A percentile compares a stretch with the other conserved stretches of the same genome.
Conservation (phyloP, 352 stramenopile genomes). For the Globisporangium cederbergense region DNA sequence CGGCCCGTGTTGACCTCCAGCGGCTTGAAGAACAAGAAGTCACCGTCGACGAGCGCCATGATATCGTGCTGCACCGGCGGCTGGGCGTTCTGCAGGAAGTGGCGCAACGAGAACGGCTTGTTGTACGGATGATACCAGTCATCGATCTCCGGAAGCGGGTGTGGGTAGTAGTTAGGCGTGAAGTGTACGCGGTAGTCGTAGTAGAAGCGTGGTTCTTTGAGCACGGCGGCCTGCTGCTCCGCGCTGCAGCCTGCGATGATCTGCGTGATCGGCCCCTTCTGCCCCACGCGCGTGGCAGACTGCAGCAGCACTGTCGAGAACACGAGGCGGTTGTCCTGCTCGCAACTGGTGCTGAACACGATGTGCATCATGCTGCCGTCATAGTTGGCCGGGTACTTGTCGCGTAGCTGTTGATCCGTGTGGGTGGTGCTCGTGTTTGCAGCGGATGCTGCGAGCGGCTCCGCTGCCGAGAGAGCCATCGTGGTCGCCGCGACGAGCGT, state of each 20-base stretch:
- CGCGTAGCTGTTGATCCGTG: not conserved
- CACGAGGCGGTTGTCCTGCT: constrained; percentile 20
- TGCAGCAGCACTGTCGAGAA: constrained; percentile 23
- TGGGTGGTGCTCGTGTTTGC: no score
- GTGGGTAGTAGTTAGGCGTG: constrained; percentile 18
- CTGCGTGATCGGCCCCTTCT: constrained; percentile 31
- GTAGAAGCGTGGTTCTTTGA: constrained; percentile 18
- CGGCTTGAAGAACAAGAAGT: constrained; percentile 21
- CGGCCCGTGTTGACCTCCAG: constrained; percentile 35
- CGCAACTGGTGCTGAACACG: constrained; percentile 29
- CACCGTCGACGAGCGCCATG: constrained; percentile 27
- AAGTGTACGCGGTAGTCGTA: constrained; percentile 31
- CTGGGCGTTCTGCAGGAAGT: constrained; percentile 27
- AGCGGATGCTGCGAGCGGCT: not conserved
- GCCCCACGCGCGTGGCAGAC: constrained; percentile 18
- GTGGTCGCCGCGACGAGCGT: not conserved
- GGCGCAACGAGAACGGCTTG: constrained; percentile 25
- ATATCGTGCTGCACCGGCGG: constrained; percentile 19
- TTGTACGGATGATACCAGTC: constrained; percentile 30
- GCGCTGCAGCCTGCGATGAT: constrained; percentile 25
- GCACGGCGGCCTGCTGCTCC: constrained; percentile 13
- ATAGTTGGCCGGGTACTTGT: constrained; percentile 14
- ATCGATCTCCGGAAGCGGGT: constrained; percentile 20
- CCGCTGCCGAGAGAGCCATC: not conserved
- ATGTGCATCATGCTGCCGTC: constrained; percentile 25